Conservation (phyloP, 1,139 yeast genomes). For the Candida neerlandica region DNA sequence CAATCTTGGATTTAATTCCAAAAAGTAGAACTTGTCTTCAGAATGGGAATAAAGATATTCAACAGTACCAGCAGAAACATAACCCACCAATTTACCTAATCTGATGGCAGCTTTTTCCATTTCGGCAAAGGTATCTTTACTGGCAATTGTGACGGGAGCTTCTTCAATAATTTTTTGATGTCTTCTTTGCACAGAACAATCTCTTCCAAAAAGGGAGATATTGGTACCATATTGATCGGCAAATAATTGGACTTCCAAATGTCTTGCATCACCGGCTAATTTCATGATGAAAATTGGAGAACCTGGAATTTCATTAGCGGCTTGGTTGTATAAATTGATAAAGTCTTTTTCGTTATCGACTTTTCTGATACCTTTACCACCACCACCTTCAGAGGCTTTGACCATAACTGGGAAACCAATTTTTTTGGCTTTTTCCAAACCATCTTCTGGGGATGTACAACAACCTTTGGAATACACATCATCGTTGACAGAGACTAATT, state of each 20-base stretch:
- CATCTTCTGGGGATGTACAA: constrained; percentile 83
- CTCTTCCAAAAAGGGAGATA: constrained; percentile 92
- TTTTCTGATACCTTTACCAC: constrained; percentile 97
- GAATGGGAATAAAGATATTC: constrained; percentile 93
- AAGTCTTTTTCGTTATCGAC: constrained; percentile 81
- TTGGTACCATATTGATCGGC: constrained; percentile 97
- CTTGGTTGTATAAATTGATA: constrained; percentile 73
- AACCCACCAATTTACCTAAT: constrained; percentile 93
- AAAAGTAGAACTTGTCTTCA: constrained; percentile 91
- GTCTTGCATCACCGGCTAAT: constrained; percentile 93
- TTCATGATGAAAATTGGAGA: constrained; percentile 95
- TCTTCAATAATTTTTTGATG: constrained; percentile 96
- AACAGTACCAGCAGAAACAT: constrained; percentile 98
- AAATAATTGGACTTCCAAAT: constrained; percentile 89
- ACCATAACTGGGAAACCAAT: constrained; percentile 97
- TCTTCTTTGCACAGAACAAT: constrained; percentile 96
- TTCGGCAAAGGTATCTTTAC: constrained; percentile 75
- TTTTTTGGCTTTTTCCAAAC: constrained; percentile 74
- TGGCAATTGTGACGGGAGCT: constrained; percentile 95
- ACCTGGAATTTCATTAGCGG: constrained; percentile 93
- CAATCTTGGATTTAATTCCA: constrained; percentile 95
- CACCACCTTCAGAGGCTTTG: constrained; percentile 98
- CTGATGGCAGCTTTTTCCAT: constrained; percentile 98
- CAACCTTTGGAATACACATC: constrained; percentile 86
- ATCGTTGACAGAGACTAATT: constrained; percentile 86